Evolutionary conservation across 176 grass and related monocot genomes (phyloP).

Genomic region (Hsuehochloa calcarea): DNA sequence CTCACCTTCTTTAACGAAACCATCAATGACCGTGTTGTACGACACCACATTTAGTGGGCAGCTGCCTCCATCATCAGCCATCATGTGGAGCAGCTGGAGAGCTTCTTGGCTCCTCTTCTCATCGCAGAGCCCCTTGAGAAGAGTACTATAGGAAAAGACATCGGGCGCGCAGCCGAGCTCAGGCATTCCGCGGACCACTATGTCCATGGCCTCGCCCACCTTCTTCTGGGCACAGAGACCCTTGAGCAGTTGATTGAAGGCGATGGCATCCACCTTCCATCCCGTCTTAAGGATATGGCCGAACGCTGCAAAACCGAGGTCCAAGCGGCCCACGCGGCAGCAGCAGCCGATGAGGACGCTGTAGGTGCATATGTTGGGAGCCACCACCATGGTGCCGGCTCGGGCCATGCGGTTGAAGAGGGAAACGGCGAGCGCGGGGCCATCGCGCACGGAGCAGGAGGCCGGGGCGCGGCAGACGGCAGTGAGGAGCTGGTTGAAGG

Average conservation of each 20-base stretch:
- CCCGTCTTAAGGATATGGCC: not conserved
- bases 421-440: not conserved
- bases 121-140: conserved; percentile 35
- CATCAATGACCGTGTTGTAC: conserved; percentile 22
- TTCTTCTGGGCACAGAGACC: conserved; percentile 28
- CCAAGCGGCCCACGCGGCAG: not conserved
- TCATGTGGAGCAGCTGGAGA: conserved; percentile 8
- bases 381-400: not conserved
- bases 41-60: not conserved
- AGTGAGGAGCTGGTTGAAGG: not conserved
- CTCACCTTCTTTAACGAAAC: not conserved
- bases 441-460: too few species aligned
- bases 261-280: not conserved
- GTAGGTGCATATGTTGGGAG: not conserved
- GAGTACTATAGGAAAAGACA: not conserved
- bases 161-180: not conserved
- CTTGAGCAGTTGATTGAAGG: not conserved
- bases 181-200: conserved; percentile 30
- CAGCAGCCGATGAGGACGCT: not conserved
- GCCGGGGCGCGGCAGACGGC: too few species aligned
- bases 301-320: not conserved
- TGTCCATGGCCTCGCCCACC: not conserved
- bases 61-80: not conserved
- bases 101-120: not conserved
- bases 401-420: not conserved